These are phyloP conservation scores for Withania somnifera DNA, from an alignment of 305 asterid genomes.

Conservation along the genomic window DNA sequence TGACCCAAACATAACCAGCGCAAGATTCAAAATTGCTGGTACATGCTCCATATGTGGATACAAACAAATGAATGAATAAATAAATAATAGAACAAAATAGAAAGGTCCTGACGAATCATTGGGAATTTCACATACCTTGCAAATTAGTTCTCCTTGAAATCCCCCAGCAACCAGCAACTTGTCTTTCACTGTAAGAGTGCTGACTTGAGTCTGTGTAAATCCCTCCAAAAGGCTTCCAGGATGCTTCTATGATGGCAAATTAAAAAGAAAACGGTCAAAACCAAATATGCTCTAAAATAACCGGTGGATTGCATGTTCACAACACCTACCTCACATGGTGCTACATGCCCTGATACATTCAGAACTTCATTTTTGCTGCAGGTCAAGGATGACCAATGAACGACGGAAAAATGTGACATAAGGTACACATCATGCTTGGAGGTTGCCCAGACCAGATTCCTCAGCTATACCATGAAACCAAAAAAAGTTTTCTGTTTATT, in stretches of 20 bases:
- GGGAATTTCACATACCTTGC: constrained; percentile 53
- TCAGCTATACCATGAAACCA: constrained; percentile 14
- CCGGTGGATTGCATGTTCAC: background rate
- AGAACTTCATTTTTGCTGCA: constrained; percentile 16
- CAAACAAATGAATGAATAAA: too few relatives aligned
- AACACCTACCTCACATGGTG: constrained; percentile 72
- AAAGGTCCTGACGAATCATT: background rate
- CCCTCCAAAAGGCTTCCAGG: constrained; percentile 96
- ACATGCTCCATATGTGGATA: background rate
- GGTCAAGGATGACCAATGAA: constrained; percentile 31
- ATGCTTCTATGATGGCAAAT: constrained; percentile 49
- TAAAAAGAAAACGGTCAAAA: background rate
- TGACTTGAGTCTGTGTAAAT: constrained; percentile 83
- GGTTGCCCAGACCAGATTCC: constrained; percentile 37
- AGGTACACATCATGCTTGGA: constrained; percentile 34
- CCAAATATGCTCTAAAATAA: background rate
- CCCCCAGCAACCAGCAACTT: constrained; percentile 94
- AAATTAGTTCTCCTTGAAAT: constrained; percentile 48
- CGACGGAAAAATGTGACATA: constrained; percentile 32
- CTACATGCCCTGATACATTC: constrained; percentile 19
- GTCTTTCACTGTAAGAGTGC: constrained; percentile 89
- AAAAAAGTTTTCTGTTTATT: constrained; percentile 9
- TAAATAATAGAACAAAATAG: too few relatives aligned
- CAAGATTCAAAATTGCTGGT: background rate
- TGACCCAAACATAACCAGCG: background rate